A percentile compares a stretch with the other conserved stretches of the same genome.
Evolutionary conservation across 169 alveolate species (phyloP).

Genomic region (Cryptosporidium sp.): DNA sequence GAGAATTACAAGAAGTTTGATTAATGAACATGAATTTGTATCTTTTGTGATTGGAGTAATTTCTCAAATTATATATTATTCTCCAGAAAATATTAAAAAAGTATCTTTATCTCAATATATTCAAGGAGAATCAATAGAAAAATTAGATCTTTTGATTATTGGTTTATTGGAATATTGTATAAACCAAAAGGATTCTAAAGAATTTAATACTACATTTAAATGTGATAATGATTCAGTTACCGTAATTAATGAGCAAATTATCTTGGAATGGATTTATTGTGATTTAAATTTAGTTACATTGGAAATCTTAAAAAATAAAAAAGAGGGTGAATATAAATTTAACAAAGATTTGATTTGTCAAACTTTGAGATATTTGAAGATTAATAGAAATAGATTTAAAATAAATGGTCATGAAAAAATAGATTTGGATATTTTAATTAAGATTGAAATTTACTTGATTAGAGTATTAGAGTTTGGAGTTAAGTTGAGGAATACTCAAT

Average conservation of each 20-base stretch:
- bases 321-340: not conserved
- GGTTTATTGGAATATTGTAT: not conserved
- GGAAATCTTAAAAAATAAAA: not conserved
- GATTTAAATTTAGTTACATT: constrained; percentile 1
- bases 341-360: constrained; percentile 7
- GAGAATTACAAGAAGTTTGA: not conserved
- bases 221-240: not conserved
- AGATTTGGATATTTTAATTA: not conserved
- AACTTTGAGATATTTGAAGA: not conserved
- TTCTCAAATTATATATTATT: not conserved
- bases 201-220: not conserved
- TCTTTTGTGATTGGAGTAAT: not conserved
- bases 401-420: not conserved
- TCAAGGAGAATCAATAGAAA: not conserved
- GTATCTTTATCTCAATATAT: not conserved
- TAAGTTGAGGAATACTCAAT: not conserved
- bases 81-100: constrained; percentile 9
- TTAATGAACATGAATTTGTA: not conserved
- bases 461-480: constrained; percentile 34
- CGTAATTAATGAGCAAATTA: not conserved
- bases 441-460: constrained; percentile 12
- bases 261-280: constrained; percentile 9
- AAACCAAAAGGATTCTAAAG: not conserved
- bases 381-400: not conserved
- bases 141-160: not conserved